Conservation (phyloP, 257 asterid species). For the Solanum pennellii region DNA sequence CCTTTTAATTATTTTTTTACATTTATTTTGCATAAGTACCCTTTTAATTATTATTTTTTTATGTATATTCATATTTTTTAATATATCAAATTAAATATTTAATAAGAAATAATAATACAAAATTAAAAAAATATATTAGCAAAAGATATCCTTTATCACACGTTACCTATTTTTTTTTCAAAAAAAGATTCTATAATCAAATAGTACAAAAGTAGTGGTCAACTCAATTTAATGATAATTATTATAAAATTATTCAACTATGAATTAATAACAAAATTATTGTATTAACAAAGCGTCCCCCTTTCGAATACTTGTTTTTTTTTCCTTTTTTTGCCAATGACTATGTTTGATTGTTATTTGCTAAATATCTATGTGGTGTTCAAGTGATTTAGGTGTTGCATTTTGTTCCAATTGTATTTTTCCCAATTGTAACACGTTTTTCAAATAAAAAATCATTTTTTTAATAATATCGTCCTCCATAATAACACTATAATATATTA, state of each 20-base stretch:
- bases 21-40: neutral
- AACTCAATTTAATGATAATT: neutral
- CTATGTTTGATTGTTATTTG: neutral
- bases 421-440: neutral
- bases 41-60: too few species aligned
- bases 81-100: neutral
- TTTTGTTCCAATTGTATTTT: neutral
- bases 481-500: too few species aligned
- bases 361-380: neutral
- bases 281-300: neutral
- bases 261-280: neutral
- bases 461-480: too few species aligned
- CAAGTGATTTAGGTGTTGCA: neutral
- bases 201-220: neutral
- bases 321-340: neutral
- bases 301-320: neutral
- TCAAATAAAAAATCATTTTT: neutral
- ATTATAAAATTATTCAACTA: neutral
- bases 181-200: neutral
- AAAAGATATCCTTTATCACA: neutral
- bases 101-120: neutral
- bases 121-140: neutral
- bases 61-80: neutral
- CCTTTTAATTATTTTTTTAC: neutral
- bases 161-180: neutral